Base-by-base conservation (phyloP, 1,139 yeast genomes). In the Sugiyamaella novakii region DNA sequence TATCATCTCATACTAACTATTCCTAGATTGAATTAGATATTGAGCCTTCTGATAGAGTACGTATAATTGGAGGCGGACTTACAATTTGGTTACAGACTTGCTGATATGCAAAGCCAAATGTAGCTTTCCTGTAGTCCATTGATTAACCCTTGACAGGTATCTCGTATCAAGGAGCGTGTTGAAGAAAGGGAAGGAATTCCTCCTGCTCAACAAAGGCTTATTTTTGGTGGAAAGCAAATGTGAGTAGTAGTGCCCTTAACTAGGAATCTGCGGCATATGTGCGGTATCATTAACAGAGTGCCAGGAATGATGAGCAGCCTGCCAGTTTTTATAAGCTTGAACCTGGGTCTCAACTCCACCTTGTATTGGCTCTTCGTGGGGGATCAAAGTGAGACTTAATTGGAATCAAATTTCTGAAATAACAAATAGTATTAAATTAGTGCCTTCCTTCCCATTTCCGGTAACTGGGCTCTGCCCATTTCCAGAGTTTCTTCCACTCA, bases 181-280 rank as follows among this genome's bases (percentile, higher is more conserved):
- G 98, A 92, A 68, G 97, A 92, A 64, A 87, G 89, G 64, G 98
- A 92, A 67, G 98, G 98, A 3, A 92, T 92, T 52, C 97, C 98
- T 3, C 98, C 98, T 17, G 82, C 88, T 27, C 98, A 92, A 69
- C 98, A 92, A 68, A 78, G 96, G 59, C 79, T 92, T 58, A 85
- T 92, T 63, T 89, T 81, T 70, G 84, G 87, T 53, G 98, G 98
- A 17, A 87, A 89, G 61, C 97, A 91, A 71, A 80, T 92, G 83
- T 79, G 68, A 64, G 83, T 74, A n/a, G n/a, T n/a, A n/a, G n/a
- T n/a, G n/a, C n/a, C n/a, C n/a, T n/a, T n/a, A n/a, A n/a, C n/a
- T n/a, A n/a, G n/a, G n/a, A n/a, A n/a, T n/a, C n/a, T n/a, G n/a
- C n/a, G n/a, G n/a, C n/a, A n/a, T n/a, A n/a, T n/a, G n/a, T 17